Conservation (phyloP, 2,329 filamentous ascomycete species). For the Pseudopithomyces chartarum region DNA sequence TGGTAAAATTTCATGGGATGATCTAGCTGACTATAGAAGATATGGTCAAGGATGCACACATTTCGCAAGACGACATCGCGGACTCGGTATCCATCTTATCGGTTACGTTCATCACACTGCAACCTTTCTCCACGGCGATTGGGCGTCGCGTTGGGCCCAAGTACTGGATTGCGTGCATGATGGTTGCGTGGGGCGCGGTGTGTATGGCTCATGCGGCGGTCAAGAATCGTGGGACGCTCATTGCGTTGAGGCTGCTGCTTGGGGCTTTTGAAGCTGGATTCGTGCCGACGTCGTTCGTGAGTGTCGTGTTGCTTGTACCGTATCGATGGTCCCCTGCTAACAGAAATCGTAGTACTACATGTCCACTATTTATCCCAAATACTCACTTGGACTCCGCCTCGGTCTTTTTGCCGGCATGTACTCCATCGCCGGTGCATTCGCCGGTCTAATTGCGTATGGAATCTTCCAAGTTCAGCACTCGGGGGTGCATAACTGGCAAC, state of each 20-base stretch:
- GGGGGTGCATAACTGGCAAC: slow-evolving; percentile 13
- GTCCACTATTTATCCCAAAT: slow-evolving; percentile 15
- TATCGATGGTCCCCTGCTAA: too few relatives aligned
- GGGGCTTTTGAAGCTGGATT: slow-evolving; percentile 18
- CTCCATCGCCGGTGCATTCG: slow-evolving; percentile 17
- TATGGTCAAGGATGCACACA: too few relatives aligned
- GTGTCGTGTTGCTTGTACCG: too few relatives aligned
- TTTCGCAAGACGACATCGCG: too few relatives aligned
- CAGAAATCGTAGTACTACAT: slow-evolving; percentile 11
- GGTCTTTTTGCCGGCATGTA: slow-evolving; percentile 16
- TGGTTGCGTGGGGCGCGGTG: slow-evolving; percentile 10
- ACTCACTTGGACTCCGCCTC: slow-evolving; percentile 9
- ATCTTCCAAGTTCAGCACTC: slow-evolving; percentile 8
- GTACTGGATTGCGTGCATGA: slow-evolving; percentile 14
- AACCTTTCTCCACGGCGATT: slow-evolving; percentile 11
- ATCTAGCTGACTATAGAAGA: too few relatives aligned
- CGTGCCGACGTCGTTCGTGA: too few relatives aligned
- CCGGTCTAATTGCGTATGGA: slow-evolving; percentile 17
- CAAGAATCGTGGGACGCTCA: slow-evolving; percentile 12
- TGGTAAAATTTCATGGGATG: too few relatives aligned
- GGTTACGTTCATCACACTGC: slow-evolving; percentile 12
- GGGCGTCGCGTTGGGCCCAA: slow-evolving; percentile 10
- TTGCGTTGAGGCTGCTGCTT: slow-evolving; percentile 13
- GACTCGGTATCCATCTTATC: slow-evolving; percentile 5
- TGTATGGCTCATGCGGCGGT: slow-evolving; percentile 13